A percentile compares a stretch with the other conserved stretches of the same genome.
Evolutionary conservation across 805 yeast species (phyloP).

Genomic region (Monosporozyma solicola): DNA sequence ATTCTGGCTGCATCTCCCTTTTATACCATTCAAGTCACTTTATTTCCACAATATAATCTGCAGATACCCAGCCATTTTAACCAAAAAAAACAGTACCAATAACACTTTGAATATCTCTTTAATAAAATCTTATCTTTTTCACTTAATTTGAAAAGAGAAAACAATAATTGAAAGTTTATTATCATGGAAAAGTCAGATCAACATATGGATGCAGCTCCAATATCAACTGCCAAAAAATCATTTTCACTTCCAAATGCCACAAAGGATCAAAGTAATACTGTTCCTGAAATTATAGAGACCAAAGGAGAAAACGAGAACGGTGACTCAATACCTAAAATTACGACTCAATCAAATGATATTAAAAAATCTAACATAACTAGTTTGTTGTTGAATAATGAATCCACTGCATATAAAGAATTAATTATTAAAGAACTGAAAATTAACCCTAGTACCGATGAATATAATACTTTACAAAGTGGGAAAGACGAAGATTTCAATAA

Average conservation of each 20-base stretch:
- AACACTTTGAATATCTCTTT: background rate
- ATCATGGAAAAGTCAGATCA: background rate
- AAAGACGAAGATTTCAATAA: conserved; percentile 8
- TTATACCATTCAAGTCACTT: background rate
- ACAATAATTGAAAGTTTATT: background rate
- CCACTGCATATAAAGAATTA: background rate
- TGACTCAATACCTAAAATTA: background rate
- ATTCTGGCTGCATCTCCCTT: background rate
- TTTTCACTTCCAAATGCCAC: background rate
- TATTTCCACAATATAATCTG: background rate
- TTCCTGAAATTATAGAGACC: background rate
- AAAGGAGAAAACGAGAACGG: background rate
- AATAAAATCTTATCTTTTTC: background rate
- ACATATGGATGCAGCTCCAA: background rate
- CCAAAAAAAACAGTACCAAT: background rate
- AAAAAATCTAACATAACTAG: background rate
- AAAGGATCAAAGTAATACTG: background rate
- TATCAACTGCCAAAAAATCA: background rate
- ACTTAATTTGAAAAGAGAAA: background rate
- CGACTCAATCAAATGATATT: background rate
- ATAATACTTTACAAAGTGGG: background rate
- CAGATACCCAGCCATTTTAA: background rate
- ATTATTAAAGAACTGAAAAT: background rate
- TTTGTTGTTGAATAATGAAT: background rate
- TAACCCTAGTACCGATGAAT: background rate